phyloP scores from a whole-genome alignment of 202 grass and related monocot genomes.

The Eragrostis tef region DNA sequence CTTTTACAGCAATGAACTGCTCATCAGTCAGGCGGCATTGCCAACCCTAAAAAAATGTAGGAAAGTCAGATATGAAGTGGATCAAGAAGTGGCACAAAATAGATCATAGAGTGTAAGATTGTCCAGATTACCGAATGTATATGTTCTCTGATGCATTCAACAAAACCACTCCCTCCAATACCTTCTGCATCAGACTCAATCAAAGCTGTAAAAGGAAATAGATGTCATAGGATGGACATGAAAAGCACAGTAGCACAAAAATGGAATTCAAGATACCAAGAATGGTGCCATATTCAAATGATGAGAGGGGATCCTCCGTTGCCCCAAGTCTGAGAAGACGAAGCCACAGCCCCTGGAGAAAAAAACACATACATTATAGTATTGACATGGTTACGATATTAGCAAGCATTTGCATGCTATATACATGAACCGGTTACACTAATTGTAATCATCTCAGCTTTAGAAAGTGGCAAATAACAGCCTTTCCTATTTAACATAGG shows the following conservation, averaged over 20 bases:
- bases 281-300: conserved; percentile 99
- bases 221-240: conserved; percentile 35
- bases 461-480: conserved; percentile 20
- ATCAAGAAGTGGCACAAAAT: conserved; percentile 45
- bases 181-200: conserved; percentile 99
- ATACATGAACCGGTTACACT: conserved; percentile 24
- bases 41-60: conserved; percentile 79
- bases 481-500: conserved; percentile 24
- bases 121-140: conserved; percentile 79
- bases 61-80: conserved; percentile 47
- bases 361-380: conserved; percentile 45
- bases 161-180: conserved; percentile 98
- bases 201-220: conserved; percentile 69
- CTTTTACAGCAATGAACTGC: conserved; percentile 98
- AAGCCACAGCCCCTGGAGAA: conserved; percentile 88
- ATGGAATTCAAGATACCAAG: conserved; percentile 74
- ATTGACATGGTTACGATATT: conserved; percentile 41
- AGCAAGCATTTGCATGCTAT: conserved; percentile 24
- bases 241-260: conserved; percentile 29
- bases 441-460: conserved; percentile 29
- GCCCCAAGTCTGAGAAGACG: conserved; percentile 94
- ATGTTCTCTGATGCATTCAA: conserved; percentile 99
- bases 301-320: conserved; percentile 99
- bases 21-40: conserved; percentile 99
- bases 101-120: conserved; percentile 39